Conservation (phyloP, 441 rosid species). For the Corymbia calophylla region DNA sequence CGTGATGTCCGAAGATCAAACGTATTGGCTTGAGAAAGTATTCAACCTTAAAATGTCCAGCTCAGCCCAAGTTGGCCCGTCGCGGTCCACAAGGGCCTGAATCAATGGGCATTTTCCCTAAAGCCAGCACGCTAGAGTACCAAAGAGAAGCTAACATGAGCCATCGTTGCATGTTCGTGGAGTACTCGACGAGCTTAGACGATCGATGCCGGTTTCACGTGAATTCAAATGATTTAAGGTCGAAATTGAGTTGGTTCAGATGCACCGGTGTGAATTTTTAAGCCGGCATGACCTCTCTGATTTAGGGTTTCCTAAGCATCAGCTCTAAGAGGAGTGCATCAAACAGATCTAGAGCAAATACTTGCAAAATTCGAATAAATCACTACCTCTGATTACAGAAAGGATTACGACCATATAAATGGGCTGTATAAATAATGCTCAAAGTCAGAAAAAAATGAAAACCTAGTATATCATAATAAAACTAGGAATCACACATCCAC, state of each 20-base stretch:
- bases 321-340: background rate
- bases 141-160: background rate
- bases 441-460: background rate
- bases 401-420: background rate
- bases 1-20: background rate
- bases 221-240: background rate
- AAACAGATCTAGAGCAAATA: rapidly evolving
- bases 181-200: background rate
- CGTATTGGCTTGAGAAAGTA: background rate
- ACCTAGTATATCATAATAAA: background rate
- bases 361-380: background rate
- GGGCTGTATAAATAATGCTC: background rate
- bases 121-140: background rate
- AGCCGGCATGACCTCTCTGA: background rate
- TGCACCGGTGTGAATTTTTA: background rate
- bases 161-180: background rate
- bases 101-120: background rate
- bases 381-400: background rate
- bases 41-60: background rate
- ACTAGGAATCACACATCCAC: background rate
- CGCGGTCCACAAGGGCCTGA: background rate
- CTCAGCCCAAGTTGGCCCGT: background rate
- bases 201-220: background rate
- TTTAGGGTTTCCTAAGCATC: background rate
- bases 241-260: background rate